A percentile compares a stretch with the other conserved stretches of the same genome.
Conservation (phyloP, 768 basidiomycete species). For the Rhodotorula sphaerocarpa region DNA sequence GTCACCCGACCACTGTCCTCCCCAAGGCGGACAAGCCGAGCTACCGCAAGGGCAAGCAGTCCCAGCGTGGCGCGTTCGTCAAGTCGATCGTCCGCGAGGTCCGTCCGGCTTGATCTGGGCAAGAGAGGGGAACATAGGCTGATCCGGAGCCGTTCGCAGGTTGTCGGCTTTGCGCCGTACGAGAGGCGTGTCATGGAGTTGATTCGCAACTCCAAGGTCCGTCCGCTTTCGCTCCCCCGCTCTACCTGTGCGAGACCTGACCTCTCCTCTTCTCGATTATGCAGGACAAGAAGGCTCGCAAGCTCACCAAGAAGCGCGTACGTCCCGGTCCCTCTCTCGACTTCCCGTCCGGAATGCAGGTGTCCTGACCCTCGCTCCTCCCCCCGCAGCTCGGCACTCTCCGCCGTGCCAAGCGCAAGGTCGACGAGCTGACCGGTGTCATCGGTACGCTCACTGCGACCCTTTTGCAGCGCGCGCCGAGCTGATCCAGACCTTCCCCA, state of each 20-base stretch:
- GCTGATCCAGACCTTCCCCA: too few relatives aligned
- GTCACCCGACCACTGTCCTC: constrained; percentile 37
- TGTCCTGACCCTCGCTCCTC: neutral
- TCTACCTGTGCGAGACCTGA: neutral
- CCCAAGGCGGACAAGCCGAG: constrained; percentile 32
- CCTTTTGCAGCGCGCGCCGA: neutral
- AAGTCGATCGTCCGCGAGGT: constrained; percentile 80
- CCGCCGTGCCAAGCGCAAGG: constrained; percentile 93
- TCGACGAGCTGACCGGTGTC: constrained; percentile 85
- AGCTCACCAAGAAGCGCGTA: constrained; percentile 95
- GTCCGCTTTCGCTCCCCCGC: neutral
- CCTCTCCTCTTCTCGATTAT: neutral
- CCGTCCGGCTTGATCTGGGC: neutral
- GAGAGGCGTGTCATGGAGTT: constrained; percentile 97
- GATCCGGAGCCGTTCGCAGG: constrained; percentile 42
- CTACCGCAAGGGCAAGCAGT: constrained; percentile 81
- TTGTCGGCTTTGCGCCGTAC: constrained; percentile 52
- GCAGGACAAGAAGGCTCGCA: constrained; percentile 97
- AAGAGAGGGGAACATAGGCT: neutral
- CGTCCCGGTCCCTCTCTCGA: too few relatives aligned
- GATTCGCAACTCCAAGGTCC: constrained; percentile 31
- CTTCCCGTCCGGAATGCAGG: too few relatives aligned
- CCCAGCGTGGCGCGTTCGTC: constrained; percentile 86
- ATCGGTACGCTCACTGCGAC: constrained; percentile 48
- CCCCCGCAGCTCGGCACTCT: constrained; percentile 73